phyloP scores from a whole-genome alignment of 208 protist genomes.

The Crithidia brevicula region DNA sequence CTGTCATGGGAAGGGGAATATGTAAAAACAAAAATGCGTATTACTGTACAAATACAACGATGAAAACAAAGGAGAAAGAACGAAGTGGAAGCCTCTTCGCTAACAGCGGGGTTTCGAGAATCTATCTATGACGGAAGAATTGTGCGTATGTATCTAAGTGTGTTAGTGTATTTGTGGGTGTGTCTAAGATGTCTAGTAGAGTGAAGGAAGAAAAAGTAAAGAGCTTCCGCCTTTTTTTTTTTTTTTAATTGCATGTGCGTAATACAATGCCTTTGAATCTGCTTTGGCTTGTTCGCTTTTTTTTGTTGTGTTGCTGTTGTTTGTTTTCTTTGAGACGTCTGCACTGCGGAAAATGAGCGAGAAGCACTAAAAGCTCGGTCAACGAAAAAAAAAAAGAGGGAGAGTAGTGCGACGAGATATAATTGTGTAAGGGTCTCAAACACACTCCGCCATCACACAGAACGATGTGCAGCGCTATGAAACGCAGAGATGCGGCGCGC shows the following conservation, averaged over 20 bases:
- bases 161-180: not conserved
- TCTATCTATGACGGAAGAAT: not conserved
- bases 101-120: not conserved
- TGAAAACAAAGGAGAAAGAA: not conserved
- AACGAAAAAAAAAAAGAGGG: not conserved
- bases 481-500: too few species aligned
- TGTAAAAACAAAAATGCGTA: too few species aligned
- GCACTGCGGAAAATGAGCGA: too few species aligned
- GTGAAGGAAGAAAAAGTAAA: not conserved
- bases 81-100: not conserved
- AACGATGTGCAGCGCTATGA: too few species aligned
- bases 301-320: not conserved
- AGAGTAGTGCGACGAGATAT: not conserved
- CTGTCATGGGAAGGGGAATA: too few species aligned
- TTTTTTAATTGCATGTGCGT: too few species aligned
- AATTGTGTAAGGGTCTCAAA: too few species aligned
- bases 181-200: not conserved
- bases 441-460: too few species aligned
- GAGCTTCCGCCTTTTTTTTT: not conserved
- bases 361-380: too few species aligned
- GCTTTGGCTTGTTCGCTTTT: too few species aligned
- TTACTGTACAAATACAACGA: not conserved
- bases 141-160: not conserved
- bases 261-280: too few species aligned
- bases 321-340: not conserved